phyloP scores from a whole-genome alignment of 1,284 basidiomycete genomes.

The Ceratobasidium sp. region DNA sequence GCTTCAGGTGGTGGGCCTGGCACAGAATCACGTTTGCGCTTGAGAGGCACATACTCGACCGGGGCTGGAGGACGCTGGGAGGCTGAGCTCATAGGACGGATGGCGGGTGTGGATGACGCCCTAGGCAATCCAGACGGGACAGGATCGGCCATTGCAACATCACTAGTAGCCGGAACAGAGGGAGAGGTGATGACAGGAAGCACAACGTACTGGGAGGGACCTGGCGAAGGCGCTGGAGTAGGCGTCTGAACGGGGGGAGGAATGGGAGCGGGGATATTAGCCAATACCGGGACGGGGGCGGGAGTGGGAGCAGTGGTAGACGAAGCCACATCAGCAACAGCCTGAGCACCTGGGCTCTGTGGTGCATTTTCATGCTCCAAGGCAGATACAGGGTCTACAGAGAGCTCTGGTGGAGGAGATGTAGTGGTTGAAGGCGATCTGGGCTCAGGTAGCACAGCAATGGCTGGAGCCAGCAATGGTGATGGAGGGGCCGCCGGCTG shows the following conservation, averaged over 20 bases:
- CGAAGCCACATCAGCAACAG: neutral
- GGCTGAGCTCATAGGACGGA: neutral
- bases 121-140: neutral
- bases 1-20: neutral
- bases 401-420: neutral
- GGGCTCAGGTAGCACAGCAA: slow-evolving; percentile 8
- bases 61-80: neutral
- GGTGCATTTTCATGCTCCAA: neutral
- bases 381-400: neutral
- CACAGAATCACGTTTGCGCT: slow-evolving; percentile 23
- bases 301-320: neutral
- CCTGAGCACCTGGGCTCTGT: neutral
- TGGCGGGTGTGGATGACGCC: neutral
- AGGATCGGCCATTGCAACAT: neutral
- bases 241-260: neutral
- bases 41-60: slow-evolving; percentile 7
- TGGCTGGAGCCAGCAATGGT: slow-evolving; percentile 2
- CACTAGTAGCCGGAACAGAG: neutral
- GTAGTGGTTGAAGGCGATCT: neutral
- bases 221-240: neutral
- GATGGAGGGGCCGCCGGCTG: neutral
- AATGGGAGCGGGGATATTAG: neutral
- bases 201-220: neutral
- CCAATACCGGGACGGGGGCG: neutral
- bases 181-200: neutral